phyloP scores from a whole-genome alignment of 306 rosid genomes.

The Cucurbita moschata region DNA sequence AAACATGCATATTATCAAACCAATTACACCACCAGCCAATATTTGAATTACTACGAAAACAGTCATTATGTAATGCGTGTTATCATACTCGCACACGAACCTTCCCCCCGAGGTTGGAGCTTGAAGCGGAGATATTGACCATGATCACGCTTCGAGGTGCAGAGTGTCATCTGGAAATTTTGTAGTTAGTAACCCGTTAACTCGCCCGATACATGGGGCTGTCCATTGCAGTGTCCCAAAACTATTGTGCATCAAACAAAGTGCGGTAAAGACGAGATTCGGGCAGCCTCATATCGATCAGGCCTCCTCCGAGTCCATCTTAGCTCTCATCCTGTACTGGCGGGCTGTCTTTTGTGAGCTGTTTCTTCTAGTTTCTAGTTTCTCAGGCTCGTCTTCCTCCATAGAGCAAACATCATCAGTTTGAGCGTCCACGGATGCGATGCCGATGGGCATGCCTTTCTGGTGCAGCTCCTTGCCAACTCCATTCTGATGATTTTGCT shows the following conservation, averaged over 20 bases:
- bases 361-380: slow-evolving; percentile 15
- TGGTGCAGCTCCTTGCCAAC: slow-evolving; percentile 24
- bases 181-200: too few species aligned
- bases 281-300: neutral
- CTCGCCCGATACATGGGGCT: too few species aligned
- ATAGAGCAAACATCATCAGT: slow-evolving; percentile 53
- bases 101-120: too few species aligned
- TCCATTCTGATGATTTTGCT: slow-evolving; percentile 27
- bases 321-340: slow-evolving; percentile 47
- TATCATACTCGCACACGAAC: too few species aligned
- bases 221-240: too few species aligned
- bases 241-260: neutral
- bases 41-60: too few species aligned
- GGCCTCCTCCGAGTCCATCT: slow-evolving; percentile 1
- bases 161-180: too few species aligned
- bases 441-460: slow-evolving; percentile 23
- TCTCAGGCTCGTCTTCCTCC: slow-evolving; percentile 76
- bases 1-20: neutral
- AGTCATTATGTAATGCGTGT: too few species aligned
- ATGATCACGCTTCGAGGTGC: too few species aligned
- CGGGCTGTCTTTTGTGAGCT: slow-evolving; percentile 38
- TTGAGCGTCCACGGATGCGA: slow-evolving; percentile 35
- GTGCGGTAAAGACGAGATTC: neutral
- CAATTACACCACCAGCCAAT: too few species aligned
- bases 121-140: too few species aligned